Evolutionary conservation across 352 stramenopile genomes (phyloP).

Genomic region (Globisporangium splendens): DNA sequence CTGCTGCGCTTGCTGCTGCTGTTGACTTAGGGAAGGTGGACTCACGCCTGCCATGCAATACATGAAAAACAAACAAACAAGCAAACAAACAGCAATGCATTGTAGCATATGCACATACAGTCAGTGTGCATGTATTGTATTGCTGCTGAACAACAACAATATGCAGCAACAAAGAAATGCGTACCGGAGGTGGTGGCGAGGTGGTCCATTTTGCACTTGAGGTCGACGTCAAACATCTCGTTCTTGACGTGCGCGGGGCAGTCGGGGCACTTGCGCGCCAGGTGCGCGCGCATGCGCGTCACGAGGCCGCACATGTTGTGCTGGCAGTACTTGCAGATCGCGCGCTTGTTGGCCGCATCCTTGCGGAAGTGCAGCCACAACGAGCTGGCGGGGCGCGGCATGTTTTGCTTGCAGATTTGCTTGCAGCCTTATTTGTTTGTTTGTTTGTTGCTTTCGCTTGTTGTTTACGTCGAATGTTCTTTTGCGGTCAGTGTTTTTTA

Average conservation of each 20-base stretch:
- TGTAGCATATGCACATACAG: too few relatives aligned
- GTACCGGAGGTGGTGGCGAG: not conserved
- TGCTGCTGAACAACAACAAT: too few relatives aligned
- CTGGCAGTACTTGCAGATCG: constrained; percentile 74
- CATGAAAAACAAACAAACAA: too few relatives aligned
- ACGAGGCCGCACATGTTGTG: constrained; percentile 73
- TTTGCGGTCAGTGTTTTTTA: not conserved
- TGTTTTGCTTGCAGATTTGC: constrained; percentile 6
- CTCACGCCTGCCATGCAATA: too few relatives aligned
- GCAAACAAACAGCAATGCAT: too few relatives aligned
- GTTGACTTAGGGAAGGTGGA: not conserved
- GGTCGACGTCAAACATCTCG: constrained; percentile 45
- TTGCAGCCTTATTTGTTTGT: constrained; percentile 14
- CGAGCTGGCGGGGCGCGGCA: constrained; percentile 52
- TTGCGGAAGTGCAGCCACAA: constrained; percentile 65
- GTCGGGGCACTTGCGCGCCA: constrained; percentile 52
- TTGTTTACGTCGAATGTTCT: not conserved
- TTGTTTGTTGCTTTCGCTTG: not conserved
- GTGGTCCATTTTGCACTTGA: constrained; percentile 34
- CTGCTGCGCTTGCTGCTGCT: not conserved
- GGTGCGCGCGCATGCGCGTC: constrained; percentile 58
- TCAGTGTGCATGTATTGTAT: too few relatives aligned
- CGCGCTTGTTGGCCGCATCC: constrained; percentile 54
- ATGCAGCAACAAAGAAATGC: too few relatives aligned
- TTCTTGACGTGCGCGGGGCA: constrained; percentile 43